Base-by-base conservation (phyloP, 371 early-diverging fungal species). In the Mortierella sp. region DNA sequence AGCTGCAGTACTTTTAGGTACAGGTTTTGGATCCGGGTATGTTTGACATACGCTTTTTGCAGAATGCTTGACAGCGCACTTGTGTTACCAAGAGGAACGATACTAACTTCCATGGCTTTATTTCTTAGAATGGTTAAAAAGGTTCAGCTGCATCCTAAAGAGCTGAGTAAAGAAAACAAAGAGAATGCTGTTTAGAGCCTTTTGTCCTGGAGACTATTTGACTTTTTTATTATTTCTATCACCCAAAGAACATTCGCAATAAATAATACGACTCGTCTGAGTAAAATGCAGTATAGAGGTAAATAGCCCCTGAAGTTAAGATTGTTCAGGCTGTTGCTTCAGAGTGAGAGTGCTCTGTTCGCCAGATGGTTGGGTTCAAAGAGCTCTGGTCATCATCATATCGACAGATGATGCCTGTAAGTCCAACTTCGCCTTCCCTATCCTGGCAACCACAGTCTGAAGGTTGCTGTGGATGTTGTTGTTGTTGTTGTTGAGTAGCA, bases 11-110 rank as follows among this genome's bases (percentile, higher is more conserved):
- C 71, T 76, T 18, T 16, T 83, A 20, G 83, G 83, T 4, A 76
- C 83, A n/a, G 77, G 77, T 3, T 83, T 80, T 69, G 80, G 80
- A 8, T 68, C 80, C 26, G 80, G 80, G 80, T 80, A 72, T 59
- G 75, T 59, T 22, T 3, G 10, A 26, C 2, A 8, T 22, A 24
- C 54, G 1, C 14, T 30, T 45, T 3, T 11, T 1, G 3, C 30
- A 37, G 5, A 6, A 5, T 3, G 32, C 40, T 14, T 52, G 3
- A 20, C 5, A 24, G 18, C 2, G 9, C 12, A 40, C 9, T 49
- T 20, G 49, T 16, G 20, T 20, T 20, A 20, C 16, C n/a, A 10
- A 14, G 18, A 20, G n/a, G 49, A 20, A 49, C 16, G 3, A 49
- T 20, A 5, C 49, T 49, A 40, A 40, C 9, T 11, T 1, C 43